Evolutionary conservation across 805 yeast genomes (phyloP), one percentile per base, ranked within the genome.

Genomic region (Lachancea waltii): DNA sequence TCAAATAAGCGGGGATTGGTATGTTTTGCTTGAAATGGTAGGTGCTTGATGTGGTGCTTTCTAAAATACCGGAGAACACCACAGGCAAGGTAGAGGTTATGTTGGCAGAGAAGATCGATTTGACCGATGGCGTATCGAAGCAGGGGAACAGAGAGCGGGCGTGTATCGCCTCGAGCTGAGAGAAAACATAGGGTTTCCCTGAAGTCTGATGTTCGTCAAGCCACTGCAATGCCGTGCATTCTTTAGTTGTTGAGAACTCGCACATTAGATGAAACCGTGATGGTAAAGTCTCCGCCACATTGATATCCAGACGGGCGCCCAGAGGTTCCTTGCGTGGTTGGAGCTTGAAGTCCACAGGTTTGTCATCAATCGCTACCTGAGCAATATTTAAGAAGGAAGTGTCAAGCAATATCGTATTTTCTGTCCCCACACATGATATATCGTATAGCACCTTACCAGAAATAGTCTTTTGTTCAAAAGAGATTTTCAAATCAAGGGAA

Each of bases 141-240:
- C 86, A 83, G 7, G 96, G 96, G 64, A 83, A 80, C 53, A 86
- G 69, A 11, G 90, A 75, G 53, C 96, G 72, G 5, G 95, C 92
- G 54, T 87, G 95, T 46, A 84, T 86, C 25, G 95, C 87, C 64
- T 87, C 95, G 56, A 94, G 75, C 63, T 87, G 96, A 8, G 95
- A 85, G 59, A 86, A 87, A 41, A 87, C 68, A 18, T 69, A 68
- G 29, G 71, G 72, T 44, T 78, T 74, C 13, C 89, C 94, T 33
- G 78, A 78, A 7, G 95, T 82, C 49, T 79, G 83, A 37, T 70
- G 76, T 24, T 79, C 77, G n/a, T 73, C 75, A 37, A 87, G 65
- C 78, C 92, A 87, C 60, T 87, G 95, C 43, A 86, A 65, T 3
- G 95, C 95, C 1, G 95, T 84, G 54, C 94, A 81, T 16, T 75